Evolutionary conservation across 768 basidiomycete species (phyloP).

Genomic region (Mycena sanguinolenta): DNA sequence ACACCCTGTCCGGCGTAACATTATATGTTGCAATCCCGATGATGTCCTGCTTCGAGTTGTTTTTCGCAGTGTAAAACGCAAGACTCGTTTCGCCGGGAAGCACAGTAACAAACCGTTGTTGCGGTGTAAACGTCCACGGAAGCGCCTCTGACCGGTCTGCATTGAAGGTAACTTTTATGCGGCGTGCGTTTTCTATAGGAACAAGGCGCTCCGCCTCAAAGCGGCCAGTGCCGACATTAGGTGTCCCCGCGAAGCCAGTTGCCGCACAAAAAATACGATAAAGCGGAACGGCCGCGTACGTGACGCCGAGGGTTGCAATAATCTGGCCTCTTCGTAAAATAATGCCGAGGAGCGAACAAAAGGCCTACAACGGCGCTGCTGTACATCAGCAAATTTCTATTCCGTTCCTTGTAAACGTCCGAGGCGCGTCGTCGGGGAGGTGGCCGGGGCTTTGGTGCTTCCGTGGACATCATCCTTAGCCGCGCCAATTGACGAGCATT

Average conservation of each 20-base stretch:
- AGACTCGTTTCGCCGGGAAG: conserved; percentile 96
- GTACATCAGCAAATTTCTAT: conserved; percentile 87
- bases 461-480: conserved; percentile 24
- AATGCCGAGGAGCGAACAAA: conserved; percentile 8
- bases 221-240: conserved; percentile 87
- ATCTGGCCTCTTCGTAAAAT: conserved; percentile 62
- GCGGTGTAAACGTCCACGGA: conserved; percentile 94
- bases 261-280: conserved; percentile 99
- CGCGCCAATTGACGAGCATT: conserved; percentile 17
- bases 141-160: conserved; percentile 91
- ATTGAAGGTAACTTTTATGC: conserved; percentile 96
- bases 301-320: conserved; percentile 81
- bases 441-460: conserved; percentile 29
- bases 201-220: conserved; percentile 90
- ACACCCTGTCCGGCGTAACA: conserved; percentile 95
- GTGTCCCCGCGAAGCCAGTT: conserved; percentile 96
- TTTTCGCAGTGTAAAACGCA: conserved; percentile 96
- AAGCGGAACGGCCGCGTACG: conserved; percentile 97
- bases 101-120: conserved; percentile 90
- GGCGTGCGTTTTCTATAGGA: conserved; percentile 72
- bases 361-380: conserved; percentile 81
- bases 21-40: conserved; percentile 99
- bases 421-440: conserved; percentile 32
- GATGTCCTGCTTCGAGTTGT: conserved; percentile 85
- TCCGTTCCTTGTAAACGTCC: conserved; percentile 66